phyloP scores from a whole-genome alignment of 2,329 filamentous ascomycete genomes.

The Phialophora verrucosa region DNA sequence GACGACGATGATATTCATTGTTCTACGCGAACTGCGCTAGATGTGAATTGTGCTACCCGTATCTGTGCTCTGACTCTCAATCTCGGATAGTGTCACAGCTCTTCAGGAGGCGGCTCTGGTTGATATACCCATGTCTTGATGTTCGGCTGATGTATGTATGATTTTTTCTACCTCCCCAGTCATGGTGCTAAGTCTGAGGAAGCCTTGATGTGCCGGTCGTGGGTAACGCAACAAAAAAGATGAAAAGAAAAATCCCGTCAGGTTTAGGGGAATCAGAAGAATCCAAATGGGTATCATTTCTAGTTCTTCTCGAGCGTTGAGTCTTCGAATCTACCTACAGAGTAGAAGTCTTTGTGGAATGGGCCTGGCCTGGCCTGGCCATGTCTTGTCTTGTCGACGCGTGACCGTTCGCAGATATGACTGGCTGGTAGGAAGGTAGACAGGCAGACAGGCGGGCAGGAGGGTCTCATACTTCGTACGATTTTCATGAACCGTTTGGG shows the following conservation, averaged over 20 bases:
- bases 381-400: background rate
- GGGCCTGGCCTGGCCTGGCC: conserved; percentile 4
- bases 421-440: too few relatives aligned
- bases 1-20: background rate
- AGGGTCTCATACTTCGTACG: conserved; percentile 5
- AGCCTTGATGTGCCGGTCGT: conserved; percentile 53
- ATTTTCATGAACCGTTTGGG: background rate
- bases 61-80: conserved; percentile 69
- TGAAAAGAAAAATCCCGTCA: background rate
- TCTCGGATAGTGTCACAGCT: conserved; percentile 63
- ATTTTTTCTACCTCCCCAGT: conserved; percentile 52
- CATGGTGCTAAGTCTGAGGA: conserved; percentile 50
- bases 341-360: background rate
- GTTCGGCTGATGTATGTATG: conserved; percentile 45
- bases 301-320: conserved; percentile 26
- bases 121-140: conserved; percentile 41
- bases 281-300: conserved; percentile 36
- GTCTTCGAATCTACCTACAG: conserved; percentile 15
- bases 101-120: conserved; percentile 62
- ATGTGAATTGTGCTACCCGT: conserved; percentile 62
- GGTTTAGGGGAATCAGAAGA: conserved; percentile 2
- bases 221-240: conserved; percentile 16
- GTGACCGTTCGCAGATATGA: background rate
- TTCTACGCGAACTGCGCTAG: background rate
- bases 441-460: background rate